Evolutionary conservation across 129 eudicot genomes (phyloP).

Genomic region (Cynara cardunculus): DNA sequence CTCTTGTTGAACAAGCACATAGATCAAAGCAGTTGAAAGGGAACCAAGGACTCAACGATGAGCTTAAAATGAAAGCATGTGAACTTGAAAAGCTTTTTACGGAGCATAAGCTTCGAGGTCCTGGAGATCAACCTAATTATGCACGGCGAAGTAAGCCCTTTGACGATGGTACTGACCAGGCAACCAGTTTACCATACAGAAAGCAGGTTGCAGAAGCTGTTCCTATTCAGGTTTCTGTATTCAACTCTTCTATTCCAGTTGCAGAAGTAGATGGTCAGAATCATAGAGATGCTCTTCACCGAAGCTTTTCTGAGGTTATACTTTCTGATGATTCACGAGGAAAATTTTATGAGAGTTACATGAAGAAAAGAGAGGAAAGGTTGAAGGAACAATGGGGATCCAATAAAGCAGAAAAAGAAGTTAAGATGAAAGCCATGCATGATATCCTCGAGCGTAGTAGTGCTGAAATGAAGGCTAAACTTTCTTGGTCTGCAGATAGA

Average conservation of each 20-base stretch:
- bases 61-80: slow-evolving; percentile 81
- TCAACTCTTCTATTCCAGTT: slow-evolving; percentile 31
- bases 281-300: slow-evolving; percentile 34
- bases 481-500: slow-evolving; percentile 58
- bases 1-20: slow-evolving; percentile 53
- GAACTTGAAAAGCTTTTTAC: slow-evolving; percentile 97
- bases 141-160: slow-evolving; percentile 50
- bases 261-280: slow-evolving; percentile 39
- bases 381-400: slow-evolving; percentile 86
- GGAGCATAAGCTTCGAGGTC: slow-evolving; percentile 86
- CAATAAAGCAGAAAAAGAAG: slow-evolving; percentile 79
- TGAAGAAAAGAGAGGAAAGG: slow-evolving; percentile 80
- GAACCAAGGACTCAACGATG: slow-evolving; percentile 88
- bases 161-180: slow-evolving; percentile 31
- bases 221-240: slow-evolving; percentile 23
- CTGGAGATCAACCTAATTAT: slow-evolving; percentile 55
- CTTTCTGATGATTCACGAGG: slow-evolving; percentile 65
- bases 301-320: slow-evolving; percentile 43
- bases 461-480: slow-evolving; percentile 69
- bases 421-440: slow-evolving; percentile 78
- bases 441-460: slow-evolving; percentile 69
- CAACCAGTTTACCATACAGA: not conserved
- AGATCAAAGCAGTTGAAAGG: slow-evolving; percentile 72
- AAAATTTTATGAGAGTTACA: slow-evolving; percentile 65
- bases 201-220: slow-evolving; percentile 36